phyloP scores from a whole-genome alignment of 768 basidiomycete species.

The Xerocomellus dryophilus region DNA sequence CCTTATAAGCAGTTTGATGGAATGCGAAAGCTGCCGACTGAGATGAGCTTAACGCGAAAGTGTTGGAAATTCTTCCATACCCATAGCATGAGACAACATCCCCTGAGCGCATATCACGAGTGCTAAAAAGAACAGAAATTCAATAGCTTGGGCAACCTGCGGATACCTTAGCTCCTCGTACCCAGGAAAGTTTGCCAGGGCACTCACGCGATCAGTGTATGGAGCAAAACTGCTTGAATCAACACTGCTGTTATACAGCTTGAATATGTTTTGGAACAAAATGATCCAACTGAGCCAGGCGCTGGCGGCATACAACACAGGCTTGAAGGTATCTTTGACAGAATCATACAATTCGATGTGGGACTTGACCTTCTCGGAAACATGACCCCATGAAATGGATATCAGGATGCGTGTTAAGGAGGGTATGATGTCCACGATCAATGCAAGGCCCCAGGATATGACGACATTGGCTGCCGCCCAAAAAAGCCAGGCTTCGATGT shows the following conservation, averaged over 20 bases:
- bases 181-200: neutral
- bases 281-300: slow-evolving; percentile 75
- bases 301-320: slow-evolving; percentile 67
- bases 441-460: slow-evolving; percentile 75
- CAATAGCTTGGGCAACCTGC: slow-evolving; percentile 59
- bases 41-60: neutral
- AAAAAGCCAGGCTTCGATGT: slow-evolving; percentile 74
- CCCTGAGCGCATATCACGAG: slow-evolving; percentile 60
- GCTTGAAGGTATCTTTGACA: slow-evolving; percentile 67
- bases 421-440: slow-evolving; percentile 69
- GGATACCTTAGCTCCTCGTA: neutral
- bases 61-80: slow-evolving; percentile 20
- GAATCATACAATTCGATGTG: slow-evolving; percentile 68
- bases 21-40: slow-evolving; percentile 57
- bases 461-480: slow-evolving; percentile 78
- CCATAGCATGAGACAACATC: slow-evolving; percentile 68
- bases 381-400: slow-evolving; percentile 67
- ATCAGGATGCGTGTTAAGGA: slow-evolving; percentile 50
- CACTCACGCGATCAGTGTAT: slow-evolving; percentile 59
- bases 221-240: slow-evolving; percentile 46
- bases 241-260: slow-evolving; percentile 45
- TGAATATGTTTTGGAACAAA: slow-evolving; percentile 65
- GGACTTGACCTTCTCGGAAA: slow-evolving; percentile 65
- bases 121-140: slow-evolving; percentile 74
- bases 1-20: slow-evolving; percentile 73